phyloP scores from a whole-genome alignment of 2,329 filamentous ascomycete species.

The Elsinoe batatas region DNA sequence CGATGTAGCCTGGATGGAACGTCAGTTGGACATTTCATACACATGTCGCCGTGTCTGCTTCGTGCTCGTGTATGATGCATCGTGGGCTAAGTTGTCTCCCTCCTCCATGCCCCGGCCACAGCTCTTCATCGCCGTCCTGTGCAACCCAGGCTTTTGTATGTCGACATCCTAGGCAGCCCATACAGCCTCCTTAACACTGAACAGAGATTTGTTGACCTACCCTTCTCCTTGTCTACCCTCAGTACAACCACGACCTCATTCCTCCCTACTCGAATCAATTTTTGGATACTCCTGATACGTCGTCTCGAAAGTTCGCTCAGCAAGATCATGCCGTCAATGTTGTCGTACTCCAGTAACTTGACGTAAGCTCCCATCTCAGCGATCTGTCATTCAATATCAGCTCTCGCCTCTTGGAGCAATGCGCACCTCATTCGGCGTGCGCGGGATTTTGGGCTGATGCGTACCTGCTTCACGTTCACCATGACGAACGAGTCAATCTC shows the following conservation, averaged over 20 bases:
- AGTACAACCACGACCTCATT: slow-evolving; percentile 98
- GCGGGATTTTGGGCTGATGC: slow-evolving; percentile 19
- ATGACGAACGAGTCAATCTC: slow-evolving; percentile 99
- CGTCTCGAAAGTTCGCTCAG: slow-evolving; percentile 93
- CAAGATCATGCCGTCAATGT: slow-evolving; percentile 99
- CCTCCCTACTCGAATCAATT: slow-evolving; percentile 93
- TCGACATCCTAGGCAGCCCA: too few species aligned
- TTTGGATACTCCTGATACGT: slow-evolving; percentile 98
- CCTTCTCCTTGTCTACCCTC: slow-evolving; percentile 98
- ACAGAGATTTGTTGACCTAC: slow-evolving; percentile 31
- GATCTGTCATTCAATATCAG: slow-evolving; percentile 48
- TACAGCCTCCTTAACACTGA: too few species aligned
- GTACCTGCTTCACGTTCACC: slow-evolving; percentile 97
- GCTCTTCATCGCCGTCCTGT: neutral
- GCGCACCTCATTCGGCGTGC: slow-evolving; percentile 16
- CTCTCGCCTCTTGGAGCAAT: neutral
- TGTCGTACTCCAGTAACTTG: slow-evolving; percentile 98
- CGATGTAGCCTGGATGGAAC: slow-evolving; percentile 66
- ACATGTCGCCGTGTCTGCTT: neutral
- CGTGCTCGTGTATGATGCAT: too few species aligned
- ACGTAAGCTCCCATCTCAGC: slow-evolving; percentile 99
- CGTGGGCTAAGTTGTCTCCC: neutral
- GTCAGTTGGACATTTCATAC: neutral
- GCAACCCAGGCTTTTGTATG: too few species aligned
- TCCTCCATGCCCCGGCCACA: neutral